phyloP scores from a whole-genome alignment of 2,329 filamentous ascomycete genomes.

The Calonectria multiphialidica region DNA sequence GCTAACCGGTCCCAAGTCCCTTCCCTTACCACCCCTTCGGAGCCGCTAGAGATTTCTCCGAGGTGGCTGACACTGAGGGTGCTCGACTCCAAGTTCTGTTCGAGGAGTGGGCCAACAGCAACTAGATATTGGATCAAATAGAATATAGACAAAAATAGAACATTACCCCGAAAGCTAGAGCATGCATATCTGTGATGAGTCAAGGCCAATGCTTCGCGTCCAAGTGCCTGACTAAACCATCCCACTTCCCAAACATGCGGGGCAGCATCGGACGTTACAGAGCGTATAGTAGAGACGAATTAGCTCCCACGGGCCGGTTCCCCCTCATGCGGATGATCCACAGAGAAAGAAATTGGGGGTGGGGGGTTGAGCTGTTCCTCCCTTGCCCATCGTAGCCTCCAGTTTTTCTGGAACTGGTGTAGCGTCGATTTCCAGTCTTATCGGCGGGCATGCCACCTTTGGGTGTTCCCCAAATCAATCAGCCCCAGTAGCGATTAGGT shows the following conservation, averaged over 20 bases:
- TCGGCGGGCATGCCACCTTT: background rate
- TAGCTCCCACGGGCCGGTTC: background rate
- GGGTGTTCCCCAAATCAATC: background rate
- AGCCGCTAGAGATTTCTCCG: conserved; percentile 30
- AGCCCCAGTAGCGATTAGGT: background rate
- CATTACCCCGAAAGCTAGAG: background rate
- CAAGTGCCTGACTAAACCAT: background rate
- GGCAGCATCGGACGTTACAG: background rate
- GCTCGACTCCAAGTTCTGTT: conserved; percentile 38
- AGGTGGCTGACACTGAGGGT: conserved; percentile 43
- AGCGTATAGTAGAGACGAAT: background rate
- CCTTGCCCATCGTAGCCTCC: background rate
- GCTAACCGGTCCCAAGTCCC: conserved; percentile 28
- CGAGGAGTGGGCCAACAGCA: conserved; percentile 24
- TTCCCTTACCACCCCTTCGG: conserved; percentile 43
- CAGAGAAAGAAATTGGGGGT: background rate
- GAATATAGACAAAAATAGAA: conserved; percentile 4
- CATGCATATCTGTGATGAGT: background rate
- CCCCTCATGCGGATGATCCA: background rate
- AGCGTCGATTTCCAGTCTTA: background rate
- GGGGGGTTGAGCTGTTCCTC: background rate
- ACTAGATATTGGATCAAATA: conserved; percentile 1
- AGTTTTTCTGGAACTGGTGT: no score
- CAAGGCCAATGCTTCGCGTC: background rate
- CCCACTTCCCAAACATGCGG: background rate